phyloP scores from a whole-genome alignment of 495 filamentous ascomycete species.

The Neurospora sp. region DNA sequence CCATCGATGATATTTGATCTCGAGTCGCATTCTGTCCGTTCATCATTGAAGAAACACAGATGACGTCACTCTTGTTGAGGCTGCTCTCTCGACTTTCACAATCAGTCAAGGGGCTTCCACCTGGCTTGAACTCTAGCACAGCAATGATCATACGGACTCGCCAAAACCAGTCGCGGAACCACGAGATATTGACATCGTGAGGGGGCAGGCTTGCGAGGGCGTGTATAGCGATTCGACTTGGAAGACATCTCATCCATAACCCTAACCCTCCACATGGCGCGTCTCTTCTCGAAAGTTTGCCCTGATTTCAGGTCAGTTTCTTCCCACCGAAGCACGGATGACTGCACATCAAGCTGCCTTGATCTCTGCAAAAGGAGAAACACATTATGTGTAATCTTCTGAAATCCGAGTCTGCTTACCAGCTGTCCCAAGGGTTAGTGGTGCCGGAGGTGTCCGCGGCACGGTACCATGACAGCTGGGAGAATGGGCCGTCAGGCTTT shows the following conservation, averaged over 20 bases:
- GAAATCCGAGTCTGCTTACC: background rate
- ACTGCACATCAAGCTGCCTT: background rate
- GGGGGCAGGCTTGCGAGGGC: background rate
- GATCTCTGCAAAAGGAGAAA: background rate
- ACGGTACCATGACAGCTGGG: background rate
- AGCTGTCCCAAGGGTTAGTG: background rate
- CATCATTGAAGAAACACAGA: background rate
- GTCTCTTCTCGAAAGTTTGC: background rate
- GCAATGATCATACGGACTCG: background rate
- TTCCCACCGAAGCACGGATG: background rate
- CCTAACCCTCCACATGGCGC: background rate
- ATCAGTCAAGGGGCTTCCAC: no score
- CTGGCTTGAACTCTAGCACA: background rate
- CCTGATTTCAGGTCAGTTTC: background rate
- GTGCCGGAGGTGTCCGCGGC: background rate
- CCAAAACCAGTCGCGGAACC: background rate
- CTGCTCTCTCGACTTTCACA: no score
- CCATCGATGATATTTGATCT: background rate
- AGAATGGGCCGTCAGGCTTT: background rate
- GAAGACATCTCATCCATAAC: background rate
- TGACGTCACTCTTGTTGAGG: background rate
- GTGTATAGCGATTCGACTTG: background rate
- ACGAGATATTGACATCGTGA: background rate
- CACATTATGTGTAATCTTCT: background rate
- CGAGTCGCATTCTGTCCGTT: background rate